Conservation (phyloP, 2,329 filamentous ascomycete genomes). For the Grosmannia penicillata region DNA sequence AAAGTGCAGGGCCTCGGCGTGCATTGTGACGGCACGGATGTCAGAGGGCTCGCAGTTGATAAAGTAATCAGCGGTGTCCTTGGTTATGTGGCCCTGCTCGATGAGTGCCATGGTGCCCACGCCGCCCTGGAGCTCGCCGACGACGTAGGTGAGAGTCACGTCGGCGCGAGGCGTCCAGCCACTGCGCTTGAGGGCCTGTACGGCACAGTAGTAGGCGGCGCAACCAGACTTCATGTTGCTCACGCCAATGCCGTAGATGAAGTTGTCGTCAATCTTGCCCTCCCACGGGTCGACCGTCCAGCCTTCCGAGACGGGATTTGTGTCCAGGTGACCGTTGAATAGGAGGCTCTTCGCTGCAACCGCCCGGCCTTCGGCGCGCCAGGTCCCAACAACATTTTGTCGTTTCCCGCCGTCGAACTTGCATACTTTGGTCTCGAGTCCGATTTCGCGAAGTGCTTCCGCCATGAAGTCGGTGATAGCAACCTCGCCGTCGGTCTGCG, state of each 20-base stretch:
- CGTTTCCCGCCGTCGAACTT: conserved; percentile 12
- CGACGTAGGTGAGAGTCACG: conserved; percentile 14
- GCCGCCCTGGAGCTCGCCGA: conserved; percentile 15
- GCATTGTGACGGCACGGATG: conserved; percentile 14
- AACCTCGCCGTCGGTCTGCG: conserved; percentile 15
- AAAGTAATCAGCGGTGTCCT: conserved; percentile 12
- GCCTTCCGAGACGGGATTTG: conserved; percentile 15
- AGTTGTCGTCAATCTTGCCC: conserved; percentile 14
- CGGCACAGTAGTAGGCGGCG: conserved; percentile 15
- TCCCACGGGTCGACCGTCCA: conserved; percentile 17
- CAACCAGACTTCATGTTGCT: conserved; percentile 17
- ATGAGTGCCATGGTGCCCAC: conserved; percentile 14
- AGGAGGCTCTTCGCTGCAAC: conserved; percentile 5
- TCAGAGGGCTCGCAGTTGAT: conserved; percentile 16
- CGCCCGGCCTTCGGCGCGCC: conserved; percentile 9
- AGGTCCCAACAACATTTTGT: conserved; percentile 13
- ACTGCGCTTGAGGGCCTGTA: conserved; percentile 10
- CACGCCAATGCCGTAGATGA: conserved; percentile 17
- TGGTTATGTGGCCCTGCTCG: conserved; percentile 8
- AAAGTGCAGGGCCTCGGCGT: conserved; percentile 14
- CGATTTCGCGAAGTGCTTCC: conserved; percentile 10
- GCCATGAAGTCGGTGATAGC: conserved; percentile 13
- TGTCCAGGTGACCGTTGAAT: conserved; percentile 17
- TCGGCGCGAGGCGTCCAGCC: conserved; percentile 13
- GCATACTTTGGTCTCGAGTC: conserved; percentile 12